phyloP scores from a whole-genome alignment of 208 protist species.

The Tritrichomonas foetus region DNA sequence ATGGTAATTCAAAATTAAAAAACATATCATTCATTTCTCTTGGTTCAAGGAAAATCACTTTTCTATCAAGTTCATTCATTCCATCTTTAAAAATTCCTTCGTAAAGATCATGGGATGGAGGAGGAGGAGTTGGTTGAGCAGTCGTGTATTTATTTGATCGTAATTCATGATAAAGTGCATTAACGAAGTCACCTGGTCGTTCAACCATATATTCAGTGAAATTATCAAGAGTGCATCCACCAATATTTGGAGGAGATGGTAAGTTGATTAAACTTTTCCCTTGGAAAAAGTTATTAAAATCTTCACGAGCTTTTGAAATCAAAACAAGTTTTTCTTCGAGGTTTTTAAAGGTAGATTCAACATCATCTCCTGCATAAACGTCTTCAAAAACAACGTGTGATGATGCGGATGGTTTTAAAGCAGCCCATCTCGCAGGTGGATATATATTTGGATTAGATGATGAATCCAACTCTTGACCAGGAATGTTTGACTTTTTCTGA shows the following conservation, averaged over 20 bases:
- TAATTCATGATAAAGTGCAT: background rate
- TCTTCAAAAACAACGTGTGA: background rate
- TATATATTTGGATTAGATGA: background rate
- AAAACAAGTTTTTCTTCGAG: background rate
- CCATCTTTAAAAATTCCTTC: background rate
- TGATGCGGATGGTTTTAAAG: background rate
- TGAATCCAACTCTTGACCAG: slow-evolving; percentile 5
- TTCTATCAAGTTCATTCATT: background rate
- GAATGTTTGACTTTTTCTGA: slow-evolving; percentile 11
- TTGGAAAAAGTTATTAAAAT: background rate
- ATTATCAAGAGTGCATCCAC: background rate
- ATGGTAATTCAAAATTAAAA: background rate
- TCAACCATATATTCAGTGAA: background rate
- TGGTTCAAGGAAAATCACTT: background rate
- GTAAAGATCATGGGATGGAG: background rate
- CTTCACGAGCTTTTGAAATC: background rate
- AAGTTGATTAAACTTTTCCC: background rate
- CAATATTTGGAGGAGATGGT: background rate
- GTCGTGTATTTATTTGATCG: background rate
- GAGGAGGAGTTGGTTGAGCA: background rate
- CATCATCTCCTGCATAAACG: background rate
- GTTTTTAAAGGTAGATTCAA: background rate
- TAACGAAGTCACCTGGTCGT: background rate
- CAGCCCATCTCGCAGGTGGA: background rate
- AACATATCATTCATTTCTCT: background rate